Evolutionary conservation across 352 stramenopile genomes (phyloP), one percentile per base, ranked within the genome.

Genomic region (Pythium grandisporangium): DNA sequence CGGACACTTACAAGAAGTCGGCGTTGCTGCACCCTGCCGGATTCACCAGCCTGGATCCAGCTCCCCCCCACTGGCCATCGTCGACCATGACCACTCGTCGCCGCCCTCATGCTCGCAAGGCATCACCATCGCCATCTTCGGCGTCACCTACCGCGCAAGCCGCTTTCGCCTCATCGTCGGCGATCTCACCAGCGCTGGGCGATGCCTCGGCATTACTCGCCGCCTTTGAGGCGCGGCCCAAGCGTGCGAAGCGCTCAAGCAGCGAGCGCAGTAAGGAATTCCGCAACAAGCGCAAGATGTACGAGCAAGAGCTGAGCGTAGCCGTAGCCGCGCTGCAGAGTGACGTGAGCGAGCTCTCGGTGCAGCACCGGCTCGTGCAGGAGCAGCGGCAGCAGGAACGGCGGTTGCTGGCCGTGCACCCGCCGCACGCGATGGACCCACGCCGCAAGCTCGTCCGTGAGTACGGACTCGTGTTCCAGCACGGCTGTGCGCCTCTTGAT

Each of bases 181-280:
- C n/a, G n/a, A n/a, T n/a, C n/a, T n/a, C n/a, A n/a, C n/a, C n/a
- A n/a, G n/a, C n/a, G n/a, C 44, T 58, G 12, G 40, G 38, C 6
- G 51, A 58, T 33, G 43, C 52, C 20, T 44, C 52, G 38, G 51
- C 51, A 17, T 39, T 58, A 13, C 39, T 58, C 6, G 43, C 51
- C 5, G 51, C 51, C 24, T 58, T 48, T 38, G 51, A 58, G 39
- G 45, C 43, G 16, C 51, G 51, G 1, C 51, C 51, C n/a, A 58
- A 43, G 16, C 43, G 51, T 5, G 43, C 43, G 10, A 58, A 58
- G 44, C 51, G 51, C 5, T 53, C 48, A 19, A 58, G 41, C 13
- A 62, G 53, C 37, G 53, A 62, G 30, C 53, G 53, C 37, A 51
- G 48, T 13, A 62, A 62, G 46, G 53, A 57, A 42, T 62, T 62